Evolutionary conservation across 2,329 filamentous ascomycete genomes (phyloP).

Genomic region (Fusarium austroafricanum): DNA sequence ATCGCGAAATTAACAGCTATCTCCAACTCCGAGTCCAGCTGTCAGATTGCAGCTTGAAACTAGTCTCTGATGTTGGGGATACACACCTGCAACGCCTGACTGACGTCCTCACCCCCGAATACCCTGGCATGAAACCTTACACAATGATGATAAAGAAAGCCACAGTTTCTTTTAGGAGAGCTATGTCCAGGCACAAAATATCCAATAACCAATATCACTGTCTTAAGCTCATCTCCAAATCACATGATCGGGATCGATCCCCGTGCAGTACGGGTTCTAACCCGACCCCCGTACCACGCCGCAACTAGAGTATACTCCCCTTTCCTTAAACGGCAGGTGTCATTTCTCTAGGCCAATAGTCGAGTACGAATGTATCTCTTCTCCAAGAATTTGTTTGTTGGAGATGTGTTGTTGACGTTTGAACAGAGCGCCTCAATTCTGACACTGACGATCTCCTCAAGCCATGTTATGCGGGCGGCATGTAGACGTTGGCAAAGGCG

Average conservation of each 20-base stretch:
- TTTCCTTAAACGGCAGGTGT: conserved; percentile 17
- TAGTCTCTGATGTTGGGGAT: neutral
- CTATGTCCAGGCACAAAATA: neutral
- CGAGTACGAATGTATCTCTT: neutral
- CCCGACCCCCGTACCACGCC: conserved; percentile 11
- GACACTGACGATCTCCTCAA: conserved; percentile 73
- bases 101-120: too few relatives aligned
- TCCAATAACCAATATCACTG: neutral
- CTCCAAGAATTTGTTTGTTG: neutral
- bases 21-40: neutral
- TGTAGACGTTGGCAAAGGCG: conserved; percentile 65
- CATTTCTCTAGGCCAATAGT: neutral
- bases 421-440: conserved; percentile 66
- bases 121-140: neutral
- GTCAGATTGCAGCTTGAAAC: neutral
- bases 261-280: neutral
- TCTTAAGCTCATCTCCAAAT: neutral
- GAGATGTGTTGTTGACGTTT: conserved; percentile 49
- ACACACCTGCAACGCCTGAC: neutral
- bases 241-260: conserved; percentile 23
- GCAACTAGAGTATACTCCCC: neutral
- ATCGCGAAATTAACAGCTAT: neutral
- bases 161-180: neutral
- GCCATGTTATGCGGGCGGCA: conserved; percentile 65
- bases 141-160: neutral